Evolutionary conservation across 2,329 filamentous ascomycete species (phyloP).

Genomic region (Phialophora verrucosa): DNA sequence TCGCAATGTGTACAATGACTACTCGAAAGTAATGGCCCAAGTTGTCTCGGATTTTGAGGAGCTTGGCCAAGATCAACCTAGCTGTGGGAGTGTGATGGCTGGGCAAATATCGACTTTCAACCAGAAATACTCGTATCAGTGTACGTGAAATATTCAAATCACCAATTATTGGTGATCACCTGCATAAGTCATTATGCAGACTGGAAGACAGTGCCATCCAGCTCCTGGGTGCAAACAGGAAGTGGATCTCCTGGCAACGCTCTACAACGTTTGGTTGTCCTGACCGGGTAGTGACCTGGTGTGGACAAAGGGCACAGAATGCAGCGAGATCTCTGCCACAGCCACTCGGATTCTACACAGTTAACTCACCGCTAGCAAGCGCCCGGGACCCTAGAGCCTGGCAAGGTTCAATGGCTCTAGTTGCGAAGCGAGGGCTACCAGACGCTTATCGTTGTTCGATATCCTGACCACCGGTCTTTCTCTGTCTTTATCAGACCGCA

Average conservation of each 20-base stretch:
- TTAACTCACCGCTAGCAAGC: not conserved
- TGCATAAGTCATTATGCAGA: not conserved
- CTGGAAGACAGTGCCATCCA: not conserved
- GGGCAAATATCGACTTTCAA: too few species aligned
- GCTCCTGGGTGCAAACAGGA: not conserved
- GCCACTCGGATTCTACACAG: not conserved
- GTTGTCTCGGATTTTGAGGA: not conserved
- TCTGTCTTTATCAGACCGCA: not conserved
- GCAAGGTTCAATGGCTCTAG: not conserved
- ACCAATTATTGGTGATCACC: not conserved
- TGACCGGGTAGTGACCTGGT: not conserved
- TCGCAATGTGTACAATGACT: not conserved
- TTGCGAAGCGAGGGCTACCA: not conserved
- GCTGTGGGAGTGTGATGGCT: too few species aligned
- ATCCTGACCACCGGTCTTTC: not conserved
- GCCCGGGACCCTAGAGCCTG: too few species aligned
- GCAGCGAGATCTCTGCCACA: not conserved
- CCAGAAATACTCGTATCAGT: too few species aligned
- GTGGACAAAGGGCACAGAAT: not conserved
- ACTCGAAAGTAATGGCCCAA: not conserved
- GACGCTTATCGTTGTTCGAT: not conserved
- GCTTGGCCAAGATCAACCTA: not conserved
- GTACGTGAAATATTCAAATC: not conserved
- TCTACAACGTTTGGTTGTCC: not conserved
- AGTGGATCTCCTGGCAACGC: not conserved